Conservation (phyloP, 169 alveolate genomes). For the Eimeria zaria region DNA sequence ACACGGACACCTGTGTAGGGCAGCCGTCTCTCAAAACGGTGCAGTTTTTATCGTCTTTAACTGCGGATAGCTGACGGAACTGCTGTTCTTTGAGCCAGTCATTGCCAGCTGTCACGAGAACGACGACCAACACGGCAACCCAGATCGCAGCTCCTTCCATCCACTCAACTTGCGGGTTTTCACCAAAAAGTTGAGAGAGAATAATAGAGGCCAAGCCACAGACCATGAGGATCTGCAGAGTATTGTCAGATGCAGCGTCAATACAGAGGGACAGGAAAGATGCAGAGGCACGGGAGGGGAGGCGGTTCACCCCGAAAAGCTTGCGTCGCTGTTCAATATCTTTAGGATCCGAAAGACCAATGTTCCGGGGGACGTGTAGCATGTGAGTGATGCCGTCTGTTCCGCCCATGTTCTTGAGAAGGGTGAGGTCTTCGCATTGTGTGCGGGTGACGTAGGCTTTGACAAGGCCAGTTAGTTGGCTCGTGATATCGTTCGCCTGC, state of each 20-base stretch:
- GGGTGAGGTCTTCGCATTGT: conserved; percentile 75
- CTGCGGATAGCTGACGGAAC: conserved; percentile 92
- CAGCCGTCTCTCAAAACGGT: conserved; percentile 87
- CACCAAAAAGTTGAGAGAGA: conserved; percentile 80
- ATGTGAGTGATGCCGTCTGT: conserved; percentile 66
- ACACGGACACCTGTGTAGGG: conserved; percentile 85
- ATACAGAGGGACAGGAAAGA: conserved; percentile 80
- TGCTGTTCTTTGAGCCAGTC: conserved; percentile 94
- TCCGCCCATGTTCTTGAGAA: conserved; percentile 84
- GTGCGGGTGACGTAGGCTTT: conserved; percentile 82
- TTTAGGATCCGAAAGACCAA: conserved; percentile 58
- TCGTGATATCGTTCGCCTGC: conserved; percentile 19
- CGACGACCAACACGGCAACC: conserved; percentile 95
- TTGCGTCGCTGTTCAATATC: conserved; percentile 48
- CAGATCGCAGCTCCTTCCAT: conserved; percentile 96
- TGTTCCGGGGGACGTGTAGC: conserved; percentile 50
- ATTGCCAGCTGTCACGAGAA: conserved; percentile 93
- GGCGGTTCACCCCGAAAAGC: conserved; percentile 85
- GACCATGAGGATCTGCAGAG: conserved; percentile 85
- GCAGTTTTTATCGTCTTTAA: conserved; percentile 86
- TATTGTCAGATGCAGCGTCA: conserved; percentile 86
- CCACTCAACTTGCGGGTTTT: conserved; percentile 92
- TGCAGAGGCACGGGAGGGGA: conserved; percentile 77
- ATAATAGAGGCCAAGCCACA: conserved; percentile 88
- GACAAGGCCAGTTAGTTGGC: conserved; percentile 67